A percentile compares a stretch with the other conserved stretches of the same genome.
Conservation (phyloP, 345 rosid species). For the Aquilaria yunnanensis region DNA sequence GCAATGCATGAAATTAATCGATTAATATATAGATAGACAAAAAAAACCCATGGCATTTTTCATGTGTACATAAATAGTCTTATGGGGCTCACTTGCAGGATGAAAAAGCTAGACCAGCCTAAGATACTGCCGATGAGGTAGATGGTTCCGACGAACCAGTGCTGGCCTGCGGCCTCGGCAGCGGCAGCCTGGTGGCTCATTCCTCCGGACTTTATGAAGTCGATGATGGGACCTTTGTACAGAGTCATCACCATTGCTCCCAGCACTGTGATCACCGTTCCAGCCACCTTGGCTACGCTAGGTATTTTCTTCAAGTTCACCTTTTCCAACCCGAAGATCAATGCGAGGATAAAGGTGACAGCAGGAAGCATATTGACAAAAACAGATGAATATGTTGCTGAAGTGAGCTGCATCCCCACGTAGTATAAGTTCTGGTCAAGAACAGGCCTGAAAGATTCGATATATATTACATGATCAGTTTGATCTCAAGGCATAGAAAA, state of each 20-base stretch:
- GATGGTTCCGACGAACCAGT: constrained; percentile 64
- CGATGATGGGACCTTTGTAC: constrained; percentile 75
- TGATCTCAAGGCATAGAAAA: not conserved
- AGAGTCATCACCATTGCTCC: constrained; percentile 98
- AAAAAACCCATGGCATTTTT: not conserved
- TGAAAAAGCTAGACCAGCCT: constrained; percentile 77
- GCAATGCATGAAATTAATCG: no score
- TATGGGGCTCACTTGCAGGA: constrained; percentile 59
- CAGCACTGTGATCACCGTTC: constrained; percentile 60
- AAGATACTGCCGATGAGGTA: constrained; percentile 53
- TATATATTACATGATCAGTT: no score
- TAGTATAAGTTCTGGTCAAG: constrained; percentile 82
- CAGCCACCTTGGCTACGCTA: constrained; percentile 67
- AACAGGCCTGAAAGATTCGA: constrained; percentile 53
- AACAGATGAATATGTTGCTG: constrained; percentile 80
- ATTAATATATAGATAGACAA: not conserved
- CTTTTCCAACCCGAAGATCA: constrained; percentile 81
- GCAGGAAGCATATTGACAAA: constrained; percentile 77
- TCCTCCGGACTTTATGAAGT: constrained; percentile 36
- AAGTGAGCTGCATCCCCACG: constrained; percentile 78
- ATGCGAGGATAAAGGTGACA: constrained; percentile 73
- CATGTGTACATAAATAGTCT: not conserved
- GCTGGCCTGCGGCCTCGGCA: constrained; percentile 31
- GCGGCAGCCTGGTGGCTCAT: constrained; percentile 22
- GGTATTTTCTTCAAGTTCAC: constrained; percentile 50